Base-by-base conservation (phyloP, 768 basidiomycete genomes). In the Rhizopogon roseolus region DNA sequence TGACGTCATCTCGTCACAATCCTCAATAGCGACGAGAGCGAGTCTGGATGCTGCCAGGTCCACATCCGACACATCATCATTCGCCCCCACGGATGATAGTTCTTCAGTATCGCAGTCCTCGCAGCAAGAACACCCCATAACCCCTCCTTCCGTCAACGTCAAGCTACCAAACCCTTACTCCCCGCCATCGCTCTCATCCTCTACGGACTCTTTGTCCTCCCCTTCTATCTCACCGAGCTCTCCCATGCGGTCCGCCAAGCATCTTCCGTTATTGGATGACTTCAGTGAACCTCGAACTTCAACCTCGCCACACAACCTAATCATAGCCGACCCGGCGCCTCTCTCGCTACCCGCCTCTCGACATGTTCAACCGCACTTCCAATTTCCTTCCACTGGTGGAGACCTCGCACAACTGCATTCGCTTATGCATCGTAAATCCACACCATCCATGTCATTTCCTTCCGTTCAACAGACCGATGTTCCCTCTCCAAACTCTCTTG, bases 131-230 rank as follows among this genome's bases (percentile, higher is more conserved):
- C 69, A 70, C 40, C 66, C 72, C 6, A 56, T 70, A 14, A 73
- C 71, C n/a, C 72, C 72, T 3, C 68, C 67, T 14, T 69, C 59
- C 27, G 60, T 63, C 59, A 64, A 62, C 40, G 60, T 62, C 62
- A 66, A 57, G 49, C 41, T 71, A 43, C 60, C 54, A 36, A 61
- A 60, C 50, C 57, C 60, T 34, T 60, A 57, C 46, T 62, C 62
- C n/a, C 73, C 78, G 41, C 81, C 82, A 7, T 78, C 76, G 10
- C 68, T 84, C 7, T 78, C 81, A 5, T 80, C 81, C 5, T 84
- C 82, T 5, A 75, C 78, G 0, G 85, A 86, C 55, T 87, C 86
- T 1, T 62, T 86, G 46, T 76, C 75, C 9, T 79, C 82, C 11
- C 79, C 78, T 2, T 75, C 79, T 2, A 72, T 75, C 6, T 78